Evolutionary conservation across 2,329 filamentous ascomycete species (phyloP).

Genomic region (Epichloe amarillans): DNA sequence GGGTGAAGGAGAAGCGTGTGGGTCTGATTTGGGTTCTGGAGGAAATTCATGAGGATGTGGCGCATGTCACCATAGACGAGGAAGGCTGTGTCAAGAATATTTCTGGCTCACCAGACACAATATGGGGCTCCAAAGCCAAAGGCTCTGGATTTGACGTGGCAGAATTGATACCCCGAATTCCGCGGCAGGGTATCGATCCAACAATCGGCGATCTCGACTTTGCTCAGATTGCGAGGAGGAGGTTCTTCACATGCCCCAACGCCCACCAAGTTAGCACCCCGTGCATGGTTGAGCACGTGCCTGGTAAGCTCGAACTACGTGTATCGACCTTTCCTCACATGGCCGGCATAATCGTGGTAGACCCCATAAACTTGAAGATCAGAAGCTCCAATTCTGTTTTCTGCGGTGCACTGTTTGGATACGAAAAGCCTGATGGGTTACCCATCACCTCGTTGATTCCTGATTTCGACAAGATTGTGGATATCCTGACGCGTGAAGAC

Average conservation of each 20-base stretch:
- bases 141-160: constrained; percentile 60
- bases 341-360: constrained; percentile 86
- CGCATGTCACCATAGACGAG: constrained; percentile 62
- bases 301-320: constrained; percentile 57
- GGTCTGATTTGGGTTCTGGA: constrained; percentile 96
- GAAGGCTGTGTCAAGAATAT: constrained; percentile 59
- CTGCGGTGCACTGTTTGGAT: constrained; percentile 80
- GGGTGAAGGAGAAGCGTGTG: constrained; percentile 94
- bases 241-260: constrained; percentile 77
- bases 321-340: constrained; percentile 95
- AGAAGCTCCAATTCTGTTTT: constrained; percentile 94
- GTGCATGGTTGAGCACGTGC: constrained; percentile 62
- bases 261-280: constrained; percentile 69
- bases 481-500: constrained; percentile 75
- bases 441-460: constrained; percentile 72
- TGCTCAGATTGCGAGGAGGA: constrained; percentile 55
- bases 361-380: constrained; percentile 64
- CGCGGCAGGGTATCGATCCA: constrained; percentile 58
- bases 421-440: constrained; percentile 70
- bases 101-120: constrained; percentile 64
- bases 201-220: constrained; percentile 66
- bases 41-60: constrained; percentile 92
- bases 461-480: constrained; percentile 71
- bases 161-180: constrained; percentile 68
- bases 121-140: constrained; percentile 67